Evolutionary conservation across 2,329 filamentous ascomycete genomes (phyloP), one percentile per base, ranked within the genome.

Genomic region (Colletotrichum chrysophilum): DNA sequence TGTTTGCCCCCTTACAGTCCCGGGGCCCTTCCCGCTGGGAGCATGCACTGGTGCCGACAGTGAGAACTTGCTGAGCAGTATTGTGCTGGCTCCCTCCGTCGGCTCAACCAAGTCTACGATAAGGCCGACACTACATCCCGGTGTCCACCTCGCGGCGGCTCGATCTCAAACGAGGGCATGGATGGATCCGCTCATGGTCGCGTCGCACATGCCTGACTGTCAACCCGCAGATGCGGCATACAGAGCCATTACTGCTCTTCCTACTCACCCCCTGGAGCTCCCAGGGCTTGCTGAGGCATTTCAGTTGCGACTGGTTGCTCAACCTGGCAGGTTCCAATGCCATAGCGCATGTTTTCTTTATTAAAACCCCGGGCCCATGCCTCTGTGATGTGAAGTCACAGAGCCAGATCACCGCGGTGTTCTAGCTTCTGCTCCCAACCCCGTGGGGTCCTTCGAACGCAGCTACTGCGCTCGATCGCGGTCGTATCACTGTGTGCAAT

Each of bases 401-500:
- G 36, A 38, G 4, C 2, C 16, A 38, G 2, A 18, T 4, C 7
- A 4, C 36, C 0, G 36, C 36, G 36, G 36, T 38, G 36, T 18
- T 38, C 36, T 38, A 38, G 36, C 36, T 38, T 38, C 36, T 38
- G 36, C 36, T 0, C 14, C 38, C 0, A 10, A n/a, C 18, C 18
- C 5, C 8, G 38, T 38, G 0, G 34, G 4, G 34, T 36, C 7
- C 1, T 0, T 16, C 14, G 34, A 36, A 7, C 14, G 21, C 21
- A 24, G 21, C 21, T 24, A 24, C 21, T 24, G 21, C 21, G 21
- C 21, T 18, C 36, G 16, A 18, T 10, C 7, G 16, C 1, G 16
- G 1, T 43, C 18, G 38, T 1, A n/a, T 10, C 1, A n/a, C 2
- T 43, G 38, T 18, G 16, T 43, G 0, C 3, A 1, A 43, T n/a